Evolutionary conservation across 768 basidiomycete species (phyloP), one percentile per base, ranked within the genome.

Genomic region (Clitopilus hobsonii): DNA sequence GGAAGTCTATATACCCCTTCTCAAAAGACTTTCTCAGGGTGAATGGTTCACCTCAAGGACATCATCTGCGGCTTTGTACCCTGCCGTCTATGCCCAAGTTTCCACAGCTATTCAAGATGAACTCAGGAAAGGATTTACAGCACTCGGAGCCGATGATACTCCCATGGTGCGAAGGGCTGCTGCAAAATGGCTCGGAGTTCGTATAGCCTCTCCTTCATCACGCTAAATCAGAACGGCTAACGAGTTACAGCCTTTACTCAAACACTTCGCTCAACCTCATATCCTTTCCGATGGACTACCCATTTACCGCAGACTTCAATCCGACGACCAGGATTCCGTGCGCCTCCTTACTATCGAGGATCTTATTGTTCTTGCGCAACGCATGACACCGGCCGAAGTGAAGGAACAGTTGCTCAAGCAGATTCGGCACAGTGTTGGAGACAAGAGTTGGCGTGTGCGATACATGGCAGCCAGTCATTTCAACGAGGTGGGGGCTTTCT

Each of bases 31-130:
- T 51, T 87, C 94, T 2, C 82, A 83, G 55, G 97, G 95, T 56
- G 96, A 98, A 72, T 99, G 97, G 97, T 98, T 98, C 76, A 98
- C 97, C 11, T 95, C 94, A 5, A 84, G 97, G 55, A 97, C 94
- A 36, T 98, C 96, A 22, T 91, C 96, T 32, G 94, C 94, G 56
- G 91, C 96, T 7, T 80, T 99, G 18, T 98, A 91, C 71, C 83
- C 94, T 14, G 86, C 94, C 11, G 91, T 93, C 28, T 99, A 98
- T 68, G 74, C 84, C 26, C 88, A 88, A 66, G 89, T 88, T 20
- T 82, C 88, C 2, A 72, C 85, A 13, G 63, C 75, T 36, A 74
- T 87, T 56, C 91, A 94, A 70, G 92, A 94, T 54, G 96, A 98
- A 36, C 73, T 98, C 62, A 83, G 95, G 58, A 90, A 89, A 69